Base-by-base conservation (phyloP, 805 yeast species). In the Priceomyces haplophilus region DNA sequence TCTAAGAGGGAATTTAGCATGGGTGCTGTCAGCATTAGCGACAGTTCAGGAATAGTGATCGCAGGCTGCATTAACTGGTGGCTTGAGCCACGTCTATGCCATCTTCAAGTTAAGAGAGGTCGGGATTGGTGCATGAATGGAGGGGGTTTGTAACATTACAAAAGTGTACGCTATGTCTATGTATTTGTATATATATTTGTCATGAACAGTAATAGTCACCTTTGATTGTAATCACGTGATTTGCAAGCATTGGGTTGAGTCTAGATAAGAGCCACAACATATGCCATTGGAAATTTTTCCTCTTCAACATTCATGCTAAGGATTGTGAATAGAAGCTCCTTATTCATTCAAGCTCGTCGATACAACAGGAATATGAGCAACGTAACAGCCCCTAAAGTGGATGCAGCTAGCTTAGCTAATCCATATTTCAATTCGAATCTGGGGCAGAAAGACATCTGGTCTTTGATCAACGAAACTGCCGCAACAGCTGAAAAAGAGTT, bases 391-490 rank as follows among this genome's bases (percentile, higher is more conserved):
- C 11, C 31, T 7, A 27, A 27, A 27, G 8, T 27, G 8, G 37
- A 34, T 25, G 25, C 37, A 17, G 15, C 37, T n/a, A 34, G 15
- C 12, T 34, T 34, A 16, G 37, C 37, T 56, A 82, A 82, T 53
- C 83, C 84, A 0, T 84, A 85, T 61, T 85, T 86, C 65, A 54
- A 56, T 41, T 60, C 56, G 44, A 73, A 80, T 38, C 75, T 83
- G 29, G 79, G 81, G 12, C 80, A 83, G 35, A 88, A 89, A 58
- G 99, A 93, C 62, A 90, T 93, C 37, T 93, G 99, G 99, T 77
- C 95, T 2, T 69, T 93, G 50, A 87, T 95, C 64, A 93, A 93
- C 59, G 98, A 90, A 57, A 85, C 99, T 2, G 97, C 98, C 0
- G 95, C 95, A 2, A 79, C 79, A 3, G 89, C 95, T 11, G 83